phyloP scores from a whole-genome alignment of 1,139 yeast genomes.

The Sugiyamaella japonica region DNA sequence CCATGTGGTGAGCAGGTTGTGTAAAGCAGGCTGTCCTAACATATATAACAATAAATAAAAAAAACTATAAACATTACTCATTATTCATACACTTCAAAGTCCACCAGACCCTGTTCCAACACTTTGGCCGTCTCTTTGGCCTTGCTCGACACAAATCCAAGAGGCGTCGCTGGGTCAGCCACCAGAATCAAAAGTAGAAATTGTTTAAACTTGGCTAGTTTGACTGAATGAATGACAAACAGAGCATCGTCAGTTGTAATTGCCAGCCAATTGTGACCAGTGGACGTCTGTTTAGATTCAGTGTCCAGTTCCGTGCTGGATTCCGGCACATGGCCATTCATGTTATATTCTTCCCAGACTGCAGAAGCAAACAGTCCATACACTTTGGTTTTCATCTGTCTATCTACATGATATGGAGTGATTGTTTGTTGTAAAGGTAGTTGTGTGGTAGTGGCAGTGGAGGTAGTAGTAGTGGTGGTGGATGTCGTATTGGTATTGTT shows the following conservation, averaged over 20 bases:
- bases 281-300: neutral
- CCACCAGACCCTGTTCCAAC: constrained; percentile 32
- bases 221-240: constrained; percentile 31
- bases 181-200: constrained; percentile 31
- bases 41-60: neutral
- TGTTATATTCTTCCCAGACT: constrained; percentile 33
- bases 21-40: neutral
- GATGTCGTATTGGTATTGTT: neutral
- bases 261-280: constrained; percentile 30
- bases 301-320: no score
- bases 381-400: constrained; percentile 35
- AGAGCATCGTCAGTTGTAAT: constrained; percentile 32
- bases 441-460: constrained; percentile 2
- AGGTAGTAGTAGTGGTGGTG: neutral
- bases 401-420: constrained; percentile 32
- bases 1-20: constrained; percentile 28
- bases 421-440: neutral
- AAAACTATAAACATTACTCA: neutral
- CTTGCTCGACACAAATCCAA: constrained; percentile 32
- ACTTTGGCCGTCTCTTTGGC: constrained; percentile 31
- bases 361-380: constrained; percentile 36
- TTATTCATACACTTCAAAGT: constrained; percentile 25
- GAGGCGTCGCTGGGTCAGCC: constrained; percentile 35
- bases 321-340: neutral
- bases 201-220: constrained; percentile 23